A percentile compares a stretch with the other conserved stretches of the same genome.
Evolutionary conservation across 129 eudicot genomes (phyloP).

Genomic region (Rutidosis leptorrhynchoides): DNA sequence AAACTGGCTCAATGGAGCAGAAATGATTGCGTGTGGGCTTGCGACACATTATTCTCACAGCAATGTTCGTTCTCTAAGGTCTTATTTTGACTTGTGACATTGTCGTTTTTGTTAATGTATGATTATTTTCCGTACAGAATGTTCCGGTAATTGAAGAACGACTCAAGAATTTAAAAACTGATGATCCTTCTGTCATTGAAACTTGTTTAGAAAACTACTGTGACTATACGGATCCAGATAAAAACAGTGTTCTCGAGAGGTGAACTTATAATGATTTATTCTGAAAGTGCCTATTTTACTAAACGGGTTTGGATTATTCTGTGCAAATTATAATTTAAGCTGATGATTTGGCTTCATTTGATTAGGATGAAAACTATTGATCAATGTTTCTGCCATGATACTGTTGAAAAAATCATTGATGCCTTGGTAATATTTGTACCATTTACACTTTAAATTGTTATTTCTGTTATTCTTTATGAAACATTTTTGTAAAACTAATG

Average conservation of each 20-base stretch:
- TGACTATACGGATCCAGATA: slow-evolving; percentile 48
- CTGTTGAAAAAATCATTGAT: slow-evolving; percentile 49
- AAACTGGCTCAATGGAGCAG: slow-evolving; percentile 62
- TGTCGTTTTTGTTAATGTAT: not conserved
- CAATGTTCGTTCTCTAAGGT: slow-evolving; percentile 33
- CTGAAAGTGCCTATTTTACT: not conserved
- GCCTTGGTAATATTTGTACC: slow-evolving; percentile 42
- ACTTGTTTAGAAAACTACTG: slow-evolving; percentile 42
- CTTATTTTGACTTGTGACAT: not conserved
- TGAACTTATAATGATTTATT: slow-evolving; percentile 6
- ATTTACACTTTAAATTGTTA: not conserved
- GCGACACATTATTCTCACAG: slow-evolving; percentile 72
- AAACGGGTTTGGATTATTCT: not conserved
- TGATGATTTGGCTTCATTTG: not conserved
- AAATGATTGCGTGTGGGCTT: slow-evolving; percentile 74
- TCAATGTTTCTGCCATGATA: slow-evolving; percentile 4
- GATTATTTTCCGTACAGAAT: slow-evolving; percentile 36
- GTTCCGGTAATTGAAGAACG: slow-evolving; percentile 61
- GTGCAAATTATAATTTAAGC: not conserved
- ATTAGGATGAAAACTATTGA: slow-evolving; percentile 1
- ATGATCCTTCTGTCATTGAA: slow-evolving; percentile 72
- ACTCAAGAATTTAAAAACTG: slow-evolving; percentile 45
- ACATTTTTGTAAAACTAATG: not conserved
- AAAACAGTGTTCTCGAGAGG: slow-evolving; percentile 53
- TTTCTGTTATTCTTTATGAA: not conserved